Base-by-base conservation (phyloP, 2,329 filamentous ascomycete species). In the Eurotiales sp. region DNA sequence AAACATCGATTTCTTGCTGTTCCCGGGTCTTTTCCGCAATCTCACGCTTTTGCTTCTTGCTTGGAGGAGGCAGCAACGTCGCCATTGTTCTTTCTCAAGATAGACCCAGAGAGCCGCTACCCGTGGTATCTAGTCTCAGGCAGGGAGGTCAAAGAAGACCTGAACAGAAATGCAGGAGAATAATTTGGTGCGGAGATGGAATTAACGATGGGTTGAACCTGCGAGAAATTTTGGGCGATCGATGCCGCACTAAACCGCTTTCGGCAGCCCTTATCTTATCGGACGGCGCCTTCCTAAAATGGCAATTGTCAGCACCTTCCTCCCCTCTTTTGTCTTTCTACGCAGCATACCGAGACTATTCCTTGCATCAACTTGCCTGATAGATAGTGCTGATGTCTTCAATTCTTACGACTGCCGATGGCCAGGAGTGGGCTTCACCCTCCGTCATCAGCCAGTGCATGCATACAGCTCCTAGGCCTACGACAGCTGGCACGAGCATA, bases 21-120 rank as follows among this genome's bases (percentile, higher is more conserved):
- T 83, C 75, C 58, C 84, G 79, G 7, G 87, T 81, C 62, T 83
- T 83, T 60, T 89, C 88, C 36, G 86, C 78, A 19, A 80, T 80
- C 60, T 88, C 88, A 45, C 86, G 83, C 70, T 85, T 87, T 66
- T 96, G 90, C 56, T 90, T 83, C 72, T 96, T 97, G 47, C 86
- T 91, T 4, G 89, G 88, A 42, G 88, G 90, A n/a, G 90, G 90
- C 5, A 86, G 69, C 43, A 91, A 73, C 4, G 90, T 95, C 60
- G 90, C 83, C 90, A 95, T 95, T 12, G 30, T 64, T 30, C 32
- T 17, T 27, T 12, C 21, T 19, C 34, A 37, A 37, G n/a, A 37
- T 14, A 4, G 25, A 27, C 25, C 10, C 25, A 10, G 10, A 21
- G n/a, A 21, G 4, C 34, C 15, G 10, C 17, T 21, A 15, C 34